These are phyloP conservation scores for Cetradonia linearis DNA, from an alignment of 495 filamentous ascomycete genomes.

Conservation along the genomic window DNA sequence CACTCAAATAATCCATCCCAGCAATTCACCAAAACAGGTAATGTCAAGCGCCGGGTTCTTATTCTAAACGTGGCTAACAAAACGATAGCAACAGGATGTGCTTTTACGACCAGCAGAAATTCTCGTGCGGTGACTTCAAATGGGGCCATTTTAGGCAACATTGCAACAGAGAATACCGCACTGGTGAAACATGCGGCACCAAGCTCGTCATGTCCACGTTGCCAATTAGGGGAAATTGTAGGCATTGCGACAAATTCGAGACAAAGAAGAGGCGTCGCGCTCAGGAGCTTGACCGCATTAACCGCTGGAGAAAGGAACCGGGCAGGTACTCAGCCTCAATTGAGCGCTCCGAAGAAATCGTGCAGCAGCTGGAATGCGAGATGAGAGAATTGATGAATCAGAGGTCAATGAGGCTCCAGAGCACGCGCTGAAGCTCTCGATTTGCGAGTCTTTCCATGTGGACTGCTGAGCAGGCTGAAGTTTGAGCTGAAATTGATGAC, in stretches of 20 bases:
- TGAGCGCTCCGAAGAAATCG: slow-evolving; percentile 58
- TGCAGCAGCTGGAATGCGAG: slow-evolving; percentile 51
- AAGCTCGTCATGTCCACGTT: slow-evolving; percentile 71
- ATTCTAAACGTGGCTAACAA: slow-evolving; percentile 2
- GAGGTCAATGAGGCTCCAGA: slow-evolving; percentile 28
- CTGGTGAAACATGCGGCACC: slow-evolving; percentile 95
- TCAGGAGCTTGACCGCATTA: slow-evolving; percentile 67
- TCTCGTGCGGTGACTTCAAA: slow-evolving; percentile 78
- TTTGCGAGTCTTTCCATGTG: slow-evolving; percentile 1
- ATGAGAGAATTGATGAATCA: slow-evolving; percentile 46
- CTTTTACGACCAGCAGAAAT: slow-evolving; percentile 49
- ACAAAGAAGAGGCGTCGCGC: slow-evolving; percentile 69
- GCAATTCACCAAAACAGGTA: slow-evolving; percentile 7
- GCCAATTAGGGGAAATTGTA: slow-evolving; percentile 53
- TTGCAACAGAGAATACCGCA: slow-evolving; percentile 93
- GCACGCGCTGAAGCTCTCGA: slow-evolving; percentile 11
- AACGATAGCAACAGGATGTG: slow-evolving; percentile 39
- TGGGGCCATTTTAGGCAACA: slow-evolving; percentile 93
- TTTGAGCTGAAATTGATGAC: not conserved
- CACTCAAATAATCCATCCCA: slow-evolving; percentile 5
- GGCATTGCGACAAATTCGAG: slow-evolving; percentile 82
- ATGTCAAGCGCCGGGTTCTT: not conserved
- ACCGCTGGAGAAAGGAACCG: slow-evolving; percentile 68
- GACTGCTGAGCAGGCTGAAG: slow-evolving; percentile 1
- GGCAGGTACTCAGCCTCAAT: slow-evolving; percentile 67